Evolutionary conservation across 2,329 filamentous ascomycete species (phyloP).

Genomic region (Phaeosphaeriaceae sp.): DNA sequence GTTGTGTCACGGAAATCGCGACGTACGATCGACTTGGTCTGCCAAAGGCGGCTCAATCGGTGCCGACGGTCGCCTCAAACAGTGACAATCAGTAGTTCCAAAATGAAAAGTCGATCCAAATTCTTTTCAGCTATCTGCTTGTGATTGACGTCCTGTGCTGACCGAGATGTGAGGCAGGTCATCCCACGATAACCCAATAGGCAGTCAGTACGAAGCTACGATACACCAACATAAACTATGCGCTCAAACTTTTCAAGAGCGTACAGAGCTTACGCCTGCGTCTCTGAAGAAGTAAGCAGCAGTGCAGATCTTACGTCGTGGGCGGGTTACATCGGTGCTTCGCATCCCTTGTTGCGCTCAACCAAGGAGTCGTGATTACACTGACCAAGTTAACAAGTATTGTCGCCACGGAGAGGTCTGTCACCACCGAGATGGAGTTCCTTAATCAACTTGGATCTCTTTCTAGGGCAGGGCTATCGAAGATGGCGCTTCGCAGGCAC

Average conservation of each 20-base stretch:
- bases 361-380: not conserved
- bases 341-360: not conserved
- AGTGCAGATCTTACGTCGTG: not conserved
- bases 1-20: not conserved
- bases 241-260: not conserved
- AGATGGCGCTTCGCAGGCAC: not conserved
- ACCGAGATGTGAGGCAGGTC: not conserved
- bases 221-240: not conserved
- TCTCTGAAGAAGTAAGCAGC: not conserved
- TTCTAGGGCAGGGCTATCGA: not conserved
- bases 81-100: constrained; percentile 18
- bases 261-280: not conserved
- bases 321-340: not conserved
- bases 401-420: not conserved
- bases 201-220: not conserved
- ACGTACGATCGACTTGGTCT: not conserved
- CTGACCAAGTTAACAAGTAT: not conserved
- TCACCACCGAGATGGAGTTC: not conserved
- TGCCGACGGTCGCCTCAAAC: not conserved
- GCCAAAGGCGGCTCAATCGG: not conserved
- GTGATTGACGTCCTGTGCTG: not conserved
- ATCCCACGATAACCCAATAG: not conserved
- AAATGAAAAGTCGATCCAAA: constrained; percentile 19
- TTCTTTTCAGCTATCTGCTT: not conserved
- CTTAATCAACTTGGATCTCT: not conserved